Evolutionary conservation across 2,329 filamentous ascomycete species (phyloP).

Genomic region (Rhinocladiella similis): DNA sequence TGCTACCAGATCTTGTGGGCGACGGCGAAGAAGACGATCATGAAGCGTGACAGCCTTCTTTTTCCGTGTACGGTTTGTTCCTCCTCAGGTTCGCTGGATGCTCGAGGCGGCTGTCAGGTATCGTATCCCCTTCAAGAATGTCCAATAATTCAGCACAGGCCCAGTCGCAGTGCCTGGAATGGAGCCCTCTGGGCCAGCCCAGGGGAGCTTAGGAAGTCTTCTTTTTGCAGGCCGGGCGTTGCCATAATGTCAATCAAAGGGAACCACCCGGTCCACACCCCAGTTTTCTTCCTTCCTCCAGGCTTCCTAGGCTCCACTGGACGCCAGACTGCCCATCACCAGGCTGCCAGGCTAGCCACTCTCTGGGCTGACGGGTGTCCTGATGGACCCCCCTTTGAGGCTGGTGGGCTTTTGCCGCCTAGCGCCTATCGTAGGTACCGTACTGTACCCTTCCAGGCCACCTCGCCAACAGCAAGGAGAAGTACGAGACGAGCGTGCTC

Average conservation of each 20-base stretch:
- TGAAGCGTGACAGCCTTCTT: not conserved
- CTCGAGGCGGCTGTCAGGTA: constrained; percentile 4
- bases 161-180: not conserved
- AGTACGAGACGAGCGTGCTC: not conserved
- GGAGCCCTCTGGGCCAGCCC: not conserved
- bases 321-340: not conserved
- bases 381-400: not conserved
- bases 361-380: not conserved
- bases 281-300: not conserved
- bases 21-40: not conserved
- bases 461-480: not conserved
- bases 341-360: not conserved
- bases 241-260: constrained; percentile 2
- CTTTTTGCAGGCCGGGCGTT: not conserved
- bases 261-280: not conserved
- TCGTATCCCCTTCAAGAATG: not conserved
- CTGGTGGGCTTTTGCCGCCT: not conserved
- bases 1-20: not conserved
- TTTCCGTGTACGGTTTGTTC: not conserved
- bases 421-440: no score
- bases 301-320: not conserved
- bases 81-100: not conserved
- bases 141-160: not conserved
- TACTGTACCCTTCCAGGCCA: not conserved
- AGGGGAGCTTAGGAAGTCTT: constrained; percentile 1